Evolutionary conservation across 2,329 filamentous ascomycete species (phyloP).

Genomic region (Scleromitrula shiraiana): DNA sequence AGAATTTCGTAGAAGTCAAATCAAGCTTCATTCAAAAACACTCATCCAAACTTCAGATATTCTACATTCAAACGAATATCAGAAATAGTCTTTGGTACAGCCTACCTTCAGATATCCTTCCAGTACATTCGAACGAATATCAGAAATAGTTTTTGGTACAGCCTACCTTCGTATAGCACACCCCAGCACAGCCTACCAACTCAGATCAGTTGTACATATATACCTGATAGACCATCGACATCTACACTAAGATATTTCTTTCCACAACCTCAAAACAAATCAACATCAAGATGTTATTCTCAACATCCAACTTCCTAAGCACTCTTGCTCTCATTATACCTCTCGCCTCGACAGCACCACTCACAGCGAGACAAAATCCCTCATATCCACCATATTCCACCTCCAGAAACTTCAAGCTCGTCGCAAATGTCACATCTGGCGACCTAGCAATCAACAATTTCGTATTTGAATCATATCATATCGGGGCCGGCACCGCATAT

Average conservation of each 20-base stretch:
- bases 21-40: too few relatives aligned
- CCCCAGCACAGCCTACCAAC: too few relatives aligned
- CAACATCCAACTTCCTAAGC: conserved; percentile 3
- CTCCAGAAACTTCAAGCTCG: conserved; percentile 32
- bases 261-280: background rate
- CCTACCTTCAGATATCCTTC: too few relatives aligned
- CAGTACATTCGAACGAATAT: too few relatives aligned
- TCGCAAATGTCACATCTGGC: conserved; percentile 37
- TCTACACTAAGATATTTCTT: background rate
- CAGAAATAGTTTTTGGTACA: too few relatives aligned
- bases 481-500: conserved; percentile 35
- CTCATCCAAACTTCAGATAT: too few relatives aligned
- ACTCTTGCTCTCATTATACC: conserved; percentile 10
- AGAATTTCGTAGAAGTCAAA: too few relatives aligned
- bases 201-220: too few relatives aligned
- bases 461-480: conserved; percentile 36
- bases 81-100: too few relatives aligned
- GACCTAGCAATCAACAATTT: conserved; percentile 35
- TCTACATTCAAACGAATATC: too few relatives aligned
- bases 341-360: conserved; percentile 14
- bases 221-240: background rate
- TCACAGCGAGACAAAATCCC: conserved; percentile 8
- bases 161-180: too few relatives aligned
- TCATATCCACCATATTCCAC: conserved; percentile 13
- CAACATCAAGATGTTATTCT: conserved; percentile 11